A percentile compares a stretch with the other conserved stretches of the same genome.
These are phyloP conservation scores for Botrytis galanthina DNA, from an alignment of 2,329 filamentous ascomycete genomes.

Conservation along the genomic window DNA sequence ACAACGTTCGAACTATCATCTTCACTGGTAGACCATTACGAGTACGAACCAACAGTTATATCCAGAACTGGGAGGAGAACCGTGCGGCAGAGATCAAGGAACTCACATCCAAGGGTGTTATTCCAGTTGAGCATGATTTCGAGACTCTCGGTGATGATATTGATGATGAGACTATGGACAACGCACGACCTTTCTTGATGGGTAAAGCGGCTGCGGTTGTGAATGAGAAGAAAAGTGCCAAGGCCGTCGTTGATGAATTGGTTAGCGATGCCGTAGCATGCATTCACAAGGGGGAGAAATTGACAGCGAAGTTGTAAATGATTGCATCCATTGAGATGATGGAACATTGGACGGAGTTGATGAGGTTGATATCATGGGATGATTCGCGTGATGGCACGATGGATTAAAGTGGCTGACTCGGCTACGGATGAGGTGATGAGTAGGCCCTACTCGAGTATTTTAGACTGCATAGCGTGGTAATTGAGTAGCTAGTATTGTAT, in stretches of 20 bases:
- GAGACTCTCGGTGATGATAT: slow-evolving; percentile 73
- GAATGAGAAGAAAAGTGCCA: slow-evolving; percentile 87
- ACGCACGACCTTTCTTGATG: slow-evolving; percentile 90
- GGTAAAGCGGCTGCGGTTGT: slow-evolving; percentile 93
- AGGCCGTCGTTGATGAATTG: slow-evolving; percentile 92
- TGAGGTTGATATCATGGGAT: neutral
- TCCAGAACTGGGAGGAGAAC: slow-evolving; percentile 90
- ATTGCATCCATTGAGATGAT: neutral
- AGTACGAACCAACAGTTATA: slow-evolving; percentile 91
- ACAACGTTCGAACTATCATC: slow-evolving; percentile 96
- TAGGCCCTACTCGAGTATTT: neutral
- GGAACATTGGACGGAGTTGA: neutral
- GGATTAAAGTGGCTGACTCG: neutral
- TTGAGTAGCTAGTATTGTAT: neutral
- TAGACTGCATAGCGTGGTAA: neutral
- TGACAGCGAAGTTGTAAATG: slow-evolving; percentile 65
- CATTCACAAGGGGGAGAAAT: slow-evolving; percentile 65
- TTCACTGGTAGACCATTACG: slow-evolving; percentile 95
- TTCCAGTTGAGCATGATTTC: slow-evolving; percentile 92
- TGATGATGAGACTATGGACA: slow-evolving; percentile 82
- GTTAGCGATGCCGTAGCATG: slow-evolving; percentile 74
- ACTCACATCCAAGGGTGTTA: slow-evolving; percentile 81
- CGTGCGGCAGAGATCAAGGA: slow-evolving; percentile 87
- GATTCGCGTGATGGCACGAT: neutral
- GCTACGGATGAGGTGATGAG: neutral